A percentile compares a stretch with the other conserved stretches of the same genome.
These are phyloP conservation scores for Tolypocladium paradoxum DNA, from an alignment of 2,329 filamentous ascomycete genomes.

Conservation along the genomic window DNA sequence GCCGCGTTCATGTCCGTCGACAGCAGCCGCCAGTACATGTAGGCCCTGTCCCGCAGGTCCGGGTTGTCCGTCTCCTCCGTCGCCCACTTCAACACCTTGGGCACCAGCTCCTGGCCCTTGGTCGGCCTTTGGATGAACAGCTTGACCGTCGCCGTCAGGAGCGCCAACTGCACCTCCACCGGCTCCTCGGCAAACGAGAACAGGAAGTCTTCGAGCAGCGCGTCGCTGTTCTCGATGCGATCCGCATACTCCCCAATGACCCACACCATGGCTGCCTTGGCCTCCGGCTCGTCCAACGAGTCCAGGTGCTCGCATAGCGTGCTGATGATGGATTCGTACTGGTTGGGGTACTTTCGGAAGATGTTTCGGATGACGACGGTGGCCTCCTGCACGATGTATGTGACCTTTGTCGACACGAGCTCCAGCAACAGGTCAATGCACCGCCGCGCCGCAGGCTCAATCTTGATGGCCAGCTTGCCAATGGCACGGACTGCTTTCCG, in stretches of 20 bases:
- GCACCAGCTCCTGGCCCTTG: slow-evolving; percentile 86
- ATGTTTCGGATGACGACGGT: slow-evolving; percentile 98
- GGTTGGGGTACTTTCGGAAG: slow-evolving; percentile 97
- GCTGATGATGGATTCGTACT: slow-evolving; percentile 95
- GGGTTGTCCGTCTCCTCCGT: slow-evolving; percentile 99
- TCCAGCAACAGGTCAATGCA: slow-evolving; percentile 92
- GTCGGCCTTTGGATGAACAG: slow-evolving; percentile 95
- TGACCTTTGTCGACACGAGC: slow-evolving; percentile 93
- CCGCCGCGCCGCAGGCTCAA: slow-evolving; percentile 79
- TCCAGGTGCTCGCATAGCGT: slow-evolving; percentile 94
- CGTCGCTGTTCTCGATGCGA: slow-evolving; percentile 93
- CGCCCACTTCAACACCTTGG: slow-evolving; percentile 93
- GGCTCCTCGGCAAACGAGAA: slow-evolving; percentile 91
- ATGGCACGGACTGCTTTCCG: slow-evolving; percentile 96
- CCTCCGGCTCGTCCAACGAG: slow-evolving; percentile 91
- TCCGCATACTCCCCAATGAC: slow-evolving; percentile 97
- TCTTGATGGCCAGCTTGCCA: slow-evolving; percentile 97
- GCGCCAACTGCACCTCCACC: slow-evolving; percentile 86
- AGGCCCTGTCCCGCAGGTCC: slow-evolving; percentile 86
- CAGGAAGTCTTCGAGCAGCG: slow-evolving; percentile 86
- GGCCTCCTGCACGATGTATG: slow-evolving; percentile 97
- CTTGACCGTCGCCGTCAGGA: slow-evolving; percentile 94
- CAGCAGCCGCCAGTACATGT: slow-evolving; percentile 98
- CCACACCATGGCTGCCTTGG: slow-evolving; percentile 98
- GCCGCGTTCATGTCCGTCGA: slow-evolving; percentile 85